A percentile compares a stretch with the other conserved stretches of the same genome.
Conservation (phyloP, 1,284 basidiomycete species). For the Trametes hirsuta region DNA sequence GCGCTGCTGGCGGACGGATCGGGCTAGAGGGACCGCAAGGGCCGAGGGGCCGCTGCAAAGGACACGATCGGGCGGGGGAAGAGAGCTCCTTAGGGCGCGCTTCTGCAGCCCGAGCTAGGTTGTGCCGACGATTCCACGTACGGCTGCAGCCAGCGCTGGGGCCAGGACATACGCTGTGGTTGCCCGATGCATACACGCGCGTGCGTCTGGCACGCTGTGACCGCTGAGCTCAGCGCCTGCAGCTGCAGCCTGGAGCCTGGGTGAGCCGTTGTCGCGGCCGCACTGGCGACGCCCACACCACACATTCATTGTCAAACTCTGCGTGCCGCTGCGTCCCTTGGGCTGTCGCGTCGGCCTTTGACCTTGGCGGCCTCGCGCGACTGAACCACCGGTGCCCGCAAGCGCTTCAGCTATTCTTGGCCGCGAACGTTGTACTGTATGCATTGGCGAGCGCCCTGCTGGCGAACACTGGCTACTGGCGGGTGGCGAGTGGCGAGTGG, state of each 20-base stretch:
- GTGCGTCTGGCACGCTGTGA: background rate
- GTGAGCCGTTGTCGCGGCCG: no score
- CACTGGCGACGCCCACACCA: no score
- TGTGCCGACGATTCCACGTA: slow-evolving; percentile 23
- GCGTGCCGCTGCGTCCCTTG: background rate
- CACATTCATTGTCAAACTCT: no score
- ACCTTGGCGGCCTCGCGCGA: background rate
- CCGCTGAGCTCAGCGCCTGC: background rate
- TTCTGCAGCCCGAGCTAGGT: slow-evolving; percentile 23
- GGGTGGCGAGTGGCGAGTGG: background rate
- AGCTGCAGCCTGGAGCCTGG: no score
- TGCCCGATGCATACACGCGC: slow-evolving; percentile 8
- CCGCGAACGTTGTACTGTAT: background rate
- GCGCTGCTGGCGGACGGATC: slow-evolving; percentile 3
- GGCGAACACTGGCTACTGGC: background rate
- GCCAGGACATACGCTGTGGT: slow-evolving; percentile 7
- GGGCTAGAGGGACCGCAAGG: slow-evolving; percentile 15
- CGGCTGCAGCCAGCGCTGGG: slow-evolving; percentile 6
- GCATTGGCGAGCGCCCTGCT: background rate
- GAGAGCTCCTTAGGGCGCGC: background rate
- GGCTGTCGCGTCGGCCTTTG: background rate
- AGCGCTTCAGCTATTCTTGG: slow-evolving; percentile 8
- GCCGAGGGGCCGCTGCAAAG: slow-evolving; percentile 9
- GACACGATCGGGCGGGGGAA: background rate
- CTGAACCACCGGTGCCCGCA: slow-evolving; percentile 10